A percentile compares a stretch with the other conserved stretches of the same genome.
phyloP scores from a whole-genome alignment of 495 filamentous ascomycete species.

The Penicillium taxi region DNA sequence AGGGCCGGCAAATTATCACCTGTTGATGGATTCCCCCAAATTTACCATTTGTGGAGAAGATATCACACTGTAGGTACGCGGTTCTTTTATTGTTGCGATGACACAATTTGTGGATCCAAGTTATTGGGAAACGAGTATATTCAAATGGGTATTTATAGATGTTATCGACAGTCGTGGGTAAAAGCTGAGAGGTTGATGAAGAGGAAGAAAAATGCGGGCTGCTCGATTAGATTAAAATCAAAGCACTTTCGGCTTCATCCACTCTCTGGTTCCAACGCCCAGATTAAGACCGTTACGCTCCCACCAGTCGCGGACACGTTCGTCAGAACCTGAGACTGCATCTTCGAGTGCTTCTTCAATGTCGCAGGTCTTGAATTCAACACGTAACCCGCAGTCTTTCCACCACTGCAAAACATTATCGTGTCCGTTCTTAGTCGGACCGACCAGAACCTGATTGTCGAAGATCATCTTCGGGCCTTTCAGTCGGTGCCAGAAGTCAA shows the following conservation, averaged over 20 bases:
- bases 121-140: no score
- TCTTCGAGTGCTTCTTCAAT: conserved; percentile 93
- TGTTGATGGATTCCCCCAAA: no score
- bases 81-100: no score
- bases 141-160: conserved; percentile 24
- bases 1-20: no score
- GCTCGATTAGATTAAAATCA: conserved; percentile 14
- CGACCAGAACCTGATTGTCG: conserved; percentile 81
- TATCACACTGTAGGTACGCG: no score
- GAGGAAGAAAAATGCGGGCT: background rate
- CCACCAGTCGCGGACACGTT: conserved; percentile 78
- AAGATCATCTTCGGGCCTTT: conserved; percentile 80
- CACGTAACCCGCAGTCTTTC: conserved; percentile 63
- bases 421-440: conserved; percentile 79
- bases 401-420: conserved; percentile 86
- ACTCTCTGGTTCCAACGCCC: conserved; percentile 79
- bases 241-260: conserved; percentile 76
- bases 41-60: no score
- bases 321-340: conserved; percentile 52
- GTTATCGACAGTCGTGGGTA: conserved; percentile 16
- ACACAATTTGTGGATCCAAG: no score
- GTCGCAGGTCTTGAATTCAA: conserved; percentile 92
- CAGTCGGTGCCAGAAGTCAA: conserved; percentile 71
- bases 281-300: conserved; percentile 80
- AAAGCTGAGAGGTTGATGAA: conserved; percentile 1